phyloP scores from a whole-genome alignment of 768 basidiomycete species.

The Calocybe indica region DNA sequence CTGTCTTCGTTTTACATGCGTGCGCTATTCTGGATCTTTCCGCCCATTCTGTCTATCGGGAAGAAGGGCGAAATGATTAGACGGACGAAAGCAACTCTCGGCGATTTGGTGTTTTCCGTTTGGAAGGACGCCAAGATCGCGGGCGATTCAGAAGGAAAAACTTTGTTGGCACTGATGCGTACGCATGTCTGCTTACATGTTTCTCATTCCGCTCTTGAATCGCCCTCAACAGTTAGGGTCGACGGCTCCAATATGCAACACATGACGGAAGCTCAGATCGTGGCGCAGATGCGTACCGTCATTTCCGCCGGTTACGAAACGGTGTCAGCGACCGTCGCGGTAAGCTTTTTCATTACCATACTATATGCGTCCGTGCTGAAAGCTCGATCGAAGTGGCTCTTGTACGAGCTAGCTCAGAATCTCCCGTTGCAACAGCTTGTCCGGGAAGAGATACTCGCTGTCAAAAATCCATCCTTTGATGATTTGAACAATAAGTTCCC shows the following conservation, averaged over 20 bases:
- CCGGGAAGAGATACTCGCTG: constrained; percentile 44
- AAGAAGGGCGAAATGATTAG: constrained; percentile 55
- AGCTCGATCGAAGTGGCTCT: constrained; percentile 43
- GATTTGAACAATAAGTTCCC: constrained; percentile 42
- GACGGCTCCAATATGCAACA: constrained; percentile 32
- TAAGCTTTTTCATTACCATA: constrained; percentile 18
- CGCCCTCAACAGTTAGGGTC: constrained; percentile 27
- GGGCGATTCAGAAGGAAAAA: constrained; percentile 37
- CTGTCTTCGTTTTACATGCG: constrained; percentile 58
- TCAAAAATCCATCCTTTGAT: constrained; percentile 46
- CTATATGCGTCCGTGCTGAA: constrained; percentile 1
- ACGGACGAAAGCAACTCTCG: constrained; percentile 47
- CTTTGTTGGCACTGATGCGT: constrained; percentile 53
- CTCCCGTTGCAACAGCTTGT: constrained; percentile 47
- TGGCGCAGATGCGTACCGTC: constrained; percentile 57
- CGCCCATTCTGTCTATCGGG: constrained; percentile 48
- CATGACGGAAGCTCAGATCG: constrained; percentile 44
- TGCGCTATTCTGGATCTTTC: constrained; percentile 56
- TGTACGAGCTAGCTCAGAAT: constrained; percentile 55
- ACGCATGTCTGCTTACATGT: constrained; percentile 13
- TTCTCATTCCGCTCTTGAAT: not conserved
- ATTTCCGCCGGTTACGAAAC: constrained; percentile 59
- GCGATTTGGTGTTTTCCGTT: constrained; percentile 43
- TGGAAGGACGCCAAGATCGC: constrained; percentile 47
- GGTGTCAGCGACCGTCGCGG: constrained; percentile 39